These are phyloP conservation scores for Pseudogymnoascus sp. DNA, from an alignment of 2,329 filamentous ascomycete species.

Conservation along the genomic window DNA sequence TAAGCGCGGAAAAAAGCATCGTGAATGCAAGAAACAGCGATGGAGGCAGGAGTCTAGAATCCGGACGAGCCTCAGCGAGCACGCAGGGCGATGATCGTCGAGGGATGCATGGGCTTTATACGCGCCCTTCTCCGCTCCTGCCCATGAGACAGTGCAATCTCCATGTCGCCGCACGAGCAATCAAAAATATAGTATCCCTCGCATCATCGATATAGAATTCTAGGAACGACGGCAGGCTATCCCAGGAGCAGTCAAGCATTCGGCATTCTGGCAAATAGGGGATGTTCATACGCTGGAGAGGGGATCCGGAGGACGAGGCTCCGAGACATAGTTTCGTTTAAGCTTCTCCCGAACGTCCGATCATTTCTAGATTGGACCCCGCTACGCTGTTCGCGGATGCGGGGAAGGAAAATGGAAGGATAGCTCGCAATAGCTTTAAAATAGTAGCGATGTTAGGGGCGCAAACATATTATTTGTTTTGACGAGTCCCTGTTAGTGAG, in stretches of 20 bases:
- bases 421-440: not conserved
- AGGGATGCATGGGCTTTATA: slow-evolving; percentile 1
- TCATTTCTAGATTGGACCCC: not conserved
- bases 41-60: not conserved
- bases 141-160: not conserved
- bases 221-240: not conserved
- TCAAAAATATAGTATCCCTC: slow-evolving; percentile 6
- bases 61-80: not conserved
- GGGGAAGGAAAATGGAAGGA: not conserved
- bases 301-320: not conserved
- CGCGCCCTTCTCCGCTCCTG: not conserved
- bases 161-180: not conserved
- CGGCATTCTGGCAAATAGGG: not conserved
- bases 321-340: not conserved
- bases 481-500: too few species aligned
- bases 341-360: not conserved
- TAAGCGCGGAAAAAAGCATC: not conserved
- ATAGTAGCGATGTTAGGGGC: not conserved
- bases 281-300: not conserved
- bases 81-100: not conserved
- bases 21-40: not conserved
- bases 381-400: not conserved
- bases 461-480: not conserved
- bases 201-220: not conserved
- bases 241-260: not conserved